These are phyloP conservation scores for Nicotiana tomentosiformis DNA, from an alignment of 257 asterid genomes.

Conservation along the genomic window DNA sequence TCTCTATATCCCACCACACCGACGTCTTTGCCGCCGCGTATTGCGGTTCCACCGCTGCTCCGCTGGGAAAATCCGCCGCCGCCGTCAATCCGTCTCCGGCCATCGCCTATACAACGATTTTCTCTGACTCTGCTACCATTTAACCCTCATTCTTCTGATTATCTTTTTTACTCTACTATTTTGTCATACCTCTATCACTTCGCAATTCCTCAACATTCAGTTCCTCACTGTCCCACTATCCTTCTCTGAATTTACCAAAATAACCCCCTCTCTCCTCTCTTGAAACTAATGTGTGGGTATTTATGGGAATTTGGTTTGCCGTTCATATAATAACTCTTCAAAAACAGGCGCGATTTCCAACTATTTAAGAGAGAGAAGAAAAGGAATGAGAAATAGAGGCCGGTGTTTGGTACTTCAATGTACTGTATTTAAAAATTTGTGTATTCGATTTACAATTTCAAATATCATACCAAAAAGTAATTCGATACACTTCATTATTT, in stretches of 20 bases:
- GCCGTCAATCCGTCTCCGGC: background rate
- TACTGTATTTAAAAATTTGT: no score
- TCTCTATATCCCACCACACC: constrained; percentile 98
- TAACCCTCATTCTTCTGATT: background rate
- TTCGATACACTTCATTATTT: no score
- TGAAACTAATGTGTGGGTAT: background rate
- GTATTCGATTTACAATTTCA: no score
- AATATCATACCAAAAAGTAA: no score
- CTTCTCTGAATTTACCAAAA: background rate
- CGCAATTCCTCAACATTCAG: background rate
- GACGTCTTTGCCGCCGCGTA: constrained; percentile 63
- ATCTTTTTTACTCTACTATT: background rate
- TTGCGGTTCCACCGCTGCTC: constrained; percentile 52
- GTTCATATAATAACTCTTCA: background rate
- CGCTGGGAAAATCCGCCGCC: background rate
- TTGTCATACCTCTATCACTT: background rate
- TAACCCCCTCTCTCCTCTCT: background rate
- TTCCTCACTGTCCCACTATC: no score
- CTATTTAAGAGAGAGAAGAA: background rate
- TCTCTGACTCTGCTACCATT: background rate
- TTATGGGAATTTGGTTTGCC: background rate
- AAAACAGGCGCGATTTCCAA: background rate
- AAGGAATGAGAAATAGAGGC: no score
- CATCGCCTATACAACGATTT: background rate
- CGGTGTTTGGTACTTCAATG: no score